Evolutionary conservation across 2,329 filamentous ascomycete genomes (phyloP).

Genomic region (Ophiocordyceps australis): DNA sequence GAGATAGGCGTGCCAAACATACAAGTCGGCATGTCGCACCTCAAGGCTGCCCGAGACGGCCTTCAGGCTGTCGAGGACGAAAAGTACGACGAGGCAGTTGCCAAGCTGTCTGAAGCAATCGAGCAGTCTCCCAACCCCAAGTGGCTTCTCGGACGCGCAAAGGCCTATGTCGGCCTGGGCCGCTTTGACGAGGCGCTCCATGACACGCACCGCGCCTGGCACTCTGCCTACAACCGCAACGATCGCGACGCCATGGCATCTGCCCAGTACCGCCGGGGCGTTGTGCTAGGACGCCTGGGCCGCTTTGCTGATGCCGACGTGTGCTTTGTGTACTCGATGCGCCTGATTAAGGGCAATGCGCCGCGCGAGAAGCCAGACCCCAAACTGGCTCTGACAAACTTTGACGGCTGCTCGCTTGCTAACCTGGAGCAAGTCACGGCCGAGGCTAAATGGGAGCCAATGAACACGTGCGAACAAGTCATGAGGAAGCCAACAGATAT

Average conservation of each 20-base stretch:
- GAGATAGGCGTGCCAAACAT: too few relatives aligned
- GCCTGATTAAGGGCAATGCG: conserved; percentile 13
- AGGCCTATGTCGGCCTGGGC: conserved; percentile 50
- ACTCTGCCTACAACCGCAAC: conserved; percentile 44
- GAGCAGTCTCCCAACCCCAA: conserved; percentile 46
- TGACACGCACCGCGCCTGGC: conserved; percentile 50
- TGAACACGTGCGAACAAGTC: too few relatives aligned
- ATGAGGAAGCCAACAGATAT: too few relatives aligned
- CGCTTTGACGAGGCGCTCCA: conserved; percentile 45
- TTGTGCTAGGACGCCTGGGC: conserved; percentile 52
- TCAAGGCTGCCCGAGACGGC: conserved; percentile 36
- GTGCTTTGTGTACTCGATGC: conserved; percentile 42
- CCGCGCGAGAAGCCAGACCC: conserved; percentile 15
- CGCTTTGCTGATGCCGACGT: conserved; percentile 59
- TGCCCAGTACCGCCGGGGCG: conserved; percentile 65
- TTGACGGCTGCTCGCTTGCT: conserved; percentile 26
- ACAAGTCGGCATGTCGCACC: conserved; percentile 36
- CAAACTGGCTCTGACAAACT: conserved; percentile 15
- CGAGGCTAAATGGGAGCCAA: too few relatives aligned
- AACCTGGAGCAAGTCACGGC: conserved; percentile 12
- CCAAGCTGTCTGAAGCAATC: conserved; percentile 49
- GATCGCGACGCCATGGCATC: conserved; percentile 60
- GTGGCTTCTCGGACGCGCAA: conserved; percentile 72
- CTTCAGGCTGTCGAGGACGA: conserved; percentile 43
- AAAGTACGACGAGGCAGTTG: conserved; percentile 50